Base-by-base conservation (phyloP, 352 stramenopile genomes). In the Pythium aphanidermatum region DNA sequence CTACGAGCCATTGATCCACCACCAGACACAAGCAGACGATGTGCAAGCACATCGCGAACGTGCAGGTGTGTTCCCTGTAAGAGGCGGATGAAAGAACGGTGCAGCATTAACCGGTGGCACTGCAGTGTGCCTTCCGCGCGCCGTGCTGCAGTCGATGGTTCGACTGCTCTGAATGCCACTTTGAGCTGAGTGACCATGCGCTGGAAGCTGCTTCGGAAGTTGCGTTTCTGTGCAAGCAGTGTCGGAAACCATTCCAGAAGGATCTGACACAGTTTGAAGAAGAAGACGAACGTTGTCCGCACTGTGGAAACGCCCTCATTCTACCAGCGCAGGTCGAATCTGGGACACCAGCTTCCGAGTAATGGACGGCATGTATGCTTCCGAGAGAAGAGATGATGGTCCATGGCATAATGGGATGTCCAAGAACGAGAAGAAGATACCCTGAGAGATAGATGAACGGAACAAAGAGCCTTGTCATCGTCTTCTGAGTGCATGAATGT, bases 71-170 rank as follows among this genome's bases (percentile, higher is more conserved):
- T 21, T 6, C n/a, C n/a, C n/a, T n/a, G n/a, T n/a, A n/a, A n/a
- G n/a, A n/a, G n/a, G n/a, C n/a, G n/a, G n/a, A n/a, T n/a, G n/a
- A n/a, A n/a, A n/a, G n/a, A n/a, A n/a, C n/a, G n/a, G n/a, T n/a
- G n/a, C n/a, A n/a, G n/a, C n/a, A n/a, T n/a, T n/a, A n/a, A n/a
- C n/a, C n/a, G n/a, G n/a, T n/a, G n/a, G n/a, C n/a, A n/a, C n/a
- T n/a, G n/a, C 21, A 89, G 74, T 74, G 75, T 28, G 63, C 73
- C 7, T 88, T 87, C 58, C 74, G 56, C 30, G 68, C 75, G 23
- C 69, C 75, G 35, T 87, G 78, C 58, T 91, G 75, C 58, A 67
- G 61, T 13, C 75, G 71, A 33, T 91, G 74, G 78, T 91, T 87
- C 47, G 75, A 88, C 52, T 91, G 75, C 60, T 81, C 60, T 44